These are phyloP conservation scores for Zygoascus meyerae DNA, from an alignment of 1,139 yeast species.

Conservation along the genomic window DNA sequence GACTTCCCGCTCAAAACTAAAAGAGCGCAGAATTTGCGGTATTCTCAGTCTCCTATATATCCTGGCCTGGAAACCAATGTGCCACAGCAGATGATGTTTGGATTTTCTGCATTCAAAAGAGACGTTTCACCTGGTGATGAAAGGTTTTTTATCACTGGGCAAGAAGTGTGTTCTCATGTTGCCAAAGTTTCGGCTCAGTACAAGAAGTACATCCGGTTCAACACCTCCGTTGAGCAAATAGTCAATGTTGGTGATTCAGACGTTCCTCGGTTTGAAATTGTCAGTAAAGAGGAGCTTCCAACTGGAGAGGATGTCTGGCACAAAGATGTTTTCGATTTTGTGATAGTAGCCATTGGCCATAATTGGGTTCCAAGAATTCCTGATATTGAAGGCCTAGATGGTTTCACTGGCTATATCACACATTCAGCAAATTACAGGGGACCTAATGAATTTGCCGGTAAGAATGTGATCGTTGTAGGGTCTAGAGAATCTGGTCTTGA, in stretches of 20 bases:
- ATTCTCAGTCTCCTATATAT: constrained; percentile 39
- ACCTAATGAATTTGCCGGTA: constrained; percentile 36
- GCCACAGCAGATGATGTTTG: constrained; percentile 51
- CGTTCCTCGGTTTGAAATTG: constrained; percentile 24
- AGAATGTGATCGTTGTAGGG: constrained; percentile 52
- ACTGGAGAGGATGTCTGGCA: constrained; percentile 12
- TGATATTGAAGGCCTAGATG: constrained; percentile 46
- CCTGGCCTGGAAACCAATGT: constrained; percentile 56
- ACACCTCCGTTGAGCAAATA: constrained; percentile 36
- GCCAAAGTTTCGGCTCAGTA: constrained; percentile 47
- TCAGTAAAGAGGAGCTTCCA: constrained; percentile 14
- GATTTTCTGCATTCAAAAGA: constrained; percentile 15
- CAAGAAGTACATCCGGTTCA: constrained; percentile 38
- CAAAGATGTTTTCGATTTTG: constrained; percentile 41
- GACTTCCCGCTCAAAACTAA: neutral
- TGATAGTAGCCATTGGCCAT: constrained; percentile 56
- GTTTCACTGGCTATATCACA: constrained; percentile 42
- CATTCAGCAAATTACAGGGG: constrained; percentile 59
- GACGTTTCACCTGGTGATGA: constrained; percentile 39
- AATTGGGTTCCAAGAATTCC: constrained; percentile 54
- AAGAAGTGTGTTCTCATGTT: constrained; percentile 46
- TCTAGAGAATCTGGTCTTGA: constrained; percentile 61
- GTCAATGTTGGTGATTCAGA: constrained; percentile 31
- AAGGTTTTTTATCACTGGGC: constrained; percentile 28
- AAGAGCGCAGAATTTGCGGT: constrained; percentile 14